Evolutionary conservation across 2,329 filamentous ascomycete species (phyloP).

Genomic region (Chrysoporthe cubensis): DNA sequence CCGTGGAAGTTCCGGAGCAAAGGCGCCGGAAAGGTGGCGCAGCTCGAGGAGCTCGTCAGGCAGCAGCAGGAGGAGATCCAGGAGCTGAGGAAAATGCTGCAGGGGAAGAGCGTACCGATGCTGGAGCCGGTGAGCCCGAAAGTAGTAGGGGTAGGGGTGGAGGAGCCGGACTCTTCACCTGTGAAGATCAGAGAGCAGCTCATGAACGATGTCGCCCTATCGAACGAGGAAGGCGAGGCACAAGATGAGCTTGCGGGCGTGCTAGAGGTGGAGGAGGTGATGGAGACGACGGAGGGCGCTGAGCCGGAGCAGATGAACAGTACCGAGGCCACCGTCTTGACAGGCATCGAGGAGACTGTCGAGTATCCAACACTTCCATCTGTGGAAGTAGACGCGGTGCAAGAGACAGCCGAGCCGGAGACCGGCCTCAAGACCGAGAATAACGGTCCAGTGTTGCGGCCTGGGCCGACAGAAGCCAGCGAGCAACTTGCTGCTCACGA

Average conservation of each 20-base stretch:
- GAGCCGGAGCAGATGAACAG: slow-evolving; percentile 18
- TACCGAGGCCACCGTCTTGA: slow-evolving; percentile 1
- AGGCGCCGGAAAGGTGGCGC: slow-evolving; percentile 11
- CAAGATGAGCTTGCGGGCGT: not conserved
- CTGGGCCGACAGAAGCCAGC: not conserved
- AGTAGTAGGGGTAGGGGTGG: not conserved
- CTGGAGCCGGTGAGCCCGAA: slow-evolving; percentile 13
- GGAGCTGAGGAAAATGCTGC: slow-evolving; percentile 14
- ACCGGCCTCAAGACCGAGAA: not conserved
- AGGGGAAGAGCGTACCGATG: slow-evolving; percentile 8
- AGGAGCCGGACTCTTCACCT: slow-evolving; percentile 21
- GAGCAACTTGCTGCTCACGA: not conserved
- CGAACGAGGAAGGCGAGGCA: not conserved
- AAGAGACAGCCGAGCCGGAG: slow-evolving; percentile 2
- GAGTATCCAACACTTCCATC: slow-evolving; percentile 21
- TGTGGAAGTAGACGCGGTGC: slow-evolving; percentile 16
- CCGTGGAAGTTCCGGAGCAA: slow-evolving; percentile 15
- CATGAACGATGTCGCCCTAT: slow-evolving; percentile 8
- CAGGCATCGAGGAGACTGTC: slow-evolving; percentile 17
- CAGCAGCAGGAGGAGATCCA: slow-evolving; percentile 21
- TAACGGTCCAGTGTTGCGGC: not conserved
- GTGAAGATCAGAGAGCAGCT: slow-evolving; percentile 25
- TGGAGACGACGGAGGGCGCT: slow-evolving; percentile 8
- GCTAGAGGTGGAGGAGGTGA: slow-evolving; percentile 10
- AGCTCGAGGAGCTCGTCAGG: slow-evolving; percentile 24